Base-by-base conservation (phyloP, 139 green algal genomes). In the Choricystis sp. region DNA sequence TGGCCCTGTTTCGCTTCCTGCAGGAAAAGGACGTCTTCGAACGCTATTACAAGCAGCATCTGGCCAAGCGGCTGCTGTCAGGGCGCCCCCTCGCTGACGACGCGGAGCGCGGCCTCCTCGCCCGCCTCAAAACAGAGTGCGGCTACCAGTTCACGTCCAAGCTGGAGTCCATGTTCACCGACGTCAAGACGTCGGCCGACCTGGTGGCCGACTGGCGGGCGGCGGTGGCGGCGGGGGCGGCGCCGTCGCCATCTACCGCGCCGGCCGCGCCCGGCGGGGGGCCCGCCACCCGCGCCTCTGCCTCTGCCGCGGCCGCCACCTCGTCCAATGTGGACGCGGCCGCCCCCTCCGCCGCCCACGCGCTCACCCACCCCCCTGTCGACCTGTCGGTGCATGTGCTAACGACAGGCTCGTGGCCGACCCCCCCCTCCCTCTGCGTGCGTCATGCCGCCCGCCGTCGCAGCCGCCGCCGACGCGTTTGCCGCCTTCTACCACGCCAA, bases 21-120 rank as follows among this genome's bases (percentile, higher is more conserved):
- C 63, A 94, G 64, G 93, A 99, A 76, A 99, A 99, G 79, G 92
- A 99, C 68, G 77, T 97, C 28, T 99, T 99, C 80, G 92, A 98
- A 65, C 92, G 89, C 79, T 97, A 97, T 77, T 97, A 96, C 84
- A 96, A 96, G 79, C 82, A 95, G 80, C 92, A 98, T 76, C 77
- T 98, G 56, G 81, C 89, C 66, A 96, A 96, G 81, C 79, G 92
- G 14, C 80, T 98, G 72, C 81, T 98, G 65, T 80, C 75, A 23
- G 85, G 84, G 1, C 63, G 59, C 9, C 66, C 62, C 3, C 62
- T 57, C 52, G 60, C 48, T 19, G 72, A 77, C 49, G 72, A 77
- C 20, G 66, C 66, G 31, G 92, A 98, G 81, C 81, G 86, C 60
- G 83, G 73, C 61, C 76, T 99, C 69, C 85, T 99, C 31, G 82